phyloP scores from a whole-genome alignment of 768 basidiomycete species.

The Russula ochroleuca region DNA sequence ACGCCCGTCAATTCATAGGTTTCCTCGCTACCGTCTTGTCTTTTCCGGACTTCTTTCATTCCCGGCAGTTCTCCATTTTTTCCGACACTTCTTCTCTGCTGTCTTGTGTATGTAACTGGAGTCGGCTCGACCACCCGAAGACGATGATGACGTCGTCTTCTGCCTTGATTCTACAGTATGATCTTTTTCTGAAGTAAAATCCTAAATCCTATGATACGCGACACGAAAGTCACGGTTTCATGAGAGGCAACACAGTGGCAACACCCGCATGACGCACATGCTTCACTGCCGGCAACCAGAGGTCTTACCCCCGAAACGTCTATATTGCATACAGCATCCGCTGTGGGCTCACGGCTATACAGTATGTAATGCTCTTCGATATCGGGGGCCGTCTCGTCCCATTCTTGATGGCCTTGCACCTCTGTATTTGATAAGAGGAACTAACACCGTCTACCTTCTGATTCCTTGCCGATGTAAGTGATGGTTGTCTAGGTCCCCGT shows the following conservation, averaged over 20 bases:
- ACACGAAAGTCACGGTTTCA: background rate
- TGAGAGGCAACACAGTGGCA: background rate
- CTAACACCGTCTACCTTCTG: no score
- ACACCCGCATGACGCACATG: background rate
- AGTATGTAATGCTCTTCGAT: background rate
- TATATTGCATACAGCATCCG: background rate
- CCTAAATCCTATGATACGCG: background rate
- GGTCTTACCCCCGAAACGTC: background rate
- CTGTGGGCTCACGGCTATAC: background rate
- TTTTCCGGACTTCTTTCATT: background rate
- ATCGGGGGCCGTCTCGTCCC: background rate
- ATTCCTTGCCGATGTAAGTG: background rate
- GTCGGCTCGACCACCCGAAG: background rate
- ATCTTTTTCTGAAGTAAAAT: background rate
- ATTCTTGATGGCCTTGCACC: background rate
- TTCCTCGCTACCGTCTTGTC: background rate
- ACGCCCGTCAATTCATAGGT: background rate
- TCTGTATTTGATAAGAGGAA: background rate
- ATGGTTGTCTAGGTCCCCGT: background rate
- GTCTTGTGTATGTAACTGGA: background rate
- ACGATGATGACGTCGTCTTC: background rate
- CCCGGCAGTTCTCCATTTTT: background rate
- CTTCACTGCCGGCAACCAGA: background rate
- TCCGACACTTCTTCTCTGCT: background rate
- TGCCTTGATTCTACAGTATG: background rate